A percentile compares a stretch with the other conserved stretches of the same genome.
Conservation (phyloP, 176 grass and related monocot genomes). For the Olyra latifolia region DNA sequence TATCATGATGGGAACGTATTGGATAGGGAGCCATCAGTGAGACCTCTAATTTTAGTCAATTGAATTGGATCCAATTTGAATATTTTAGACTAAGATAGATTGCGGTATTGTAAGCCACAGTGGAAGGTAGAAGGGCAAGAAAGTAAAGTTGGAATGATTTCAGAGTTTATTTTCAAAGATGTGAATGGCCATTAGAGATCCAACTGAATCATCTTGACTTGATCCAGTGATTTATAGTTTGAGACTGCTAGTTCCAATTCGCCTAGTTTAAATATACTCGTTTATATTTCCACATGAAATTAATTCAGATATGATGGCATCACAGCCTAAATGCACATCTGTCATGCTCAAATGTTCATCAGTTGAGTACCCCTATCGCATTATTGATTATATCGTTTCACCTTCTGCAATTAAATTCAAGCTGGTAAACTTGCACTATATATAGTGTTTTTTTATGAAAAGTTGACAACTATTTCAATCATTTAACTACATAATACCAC, state of each 20-base stretch:
- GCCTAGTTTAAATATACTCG: background rate
- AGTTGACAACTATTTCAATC: background rate
- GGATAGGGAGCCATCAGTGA: background rate
- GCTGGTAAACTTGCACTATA: background rate
- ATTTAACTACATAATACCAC: background rate
- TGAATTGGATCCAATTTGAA: background rate
- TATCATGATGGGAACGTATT: background rate
- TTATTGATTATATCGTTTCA: background rate
- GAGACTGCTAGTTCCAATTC: background rate
- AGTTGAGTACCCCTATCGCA: background rate
- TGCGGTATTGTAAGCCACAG: background rate
- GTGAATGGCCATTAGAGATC: background rate
- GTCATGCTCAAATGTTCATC: background rate
- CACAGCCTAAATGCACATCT: background rate
- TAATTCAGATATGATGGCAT: background rate
- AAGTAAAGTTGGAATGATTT: background rate
- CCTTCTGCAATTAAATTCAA: background rate
- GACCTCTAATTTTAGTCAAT: background rate
- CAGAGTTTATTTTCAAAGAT: background rate
- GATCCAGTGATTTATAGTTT: slow-evolving; percentile 7
- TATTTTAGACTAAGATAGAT: background rate
- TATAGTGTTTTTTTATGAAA: background rate
- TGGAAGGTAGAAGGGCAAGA: background rate
- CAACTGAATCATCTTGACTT: background rate
- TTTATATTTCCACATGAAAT: background rate